Conservation (phyloP, 306 rosid species). For the Castanea crenata region DNA sequence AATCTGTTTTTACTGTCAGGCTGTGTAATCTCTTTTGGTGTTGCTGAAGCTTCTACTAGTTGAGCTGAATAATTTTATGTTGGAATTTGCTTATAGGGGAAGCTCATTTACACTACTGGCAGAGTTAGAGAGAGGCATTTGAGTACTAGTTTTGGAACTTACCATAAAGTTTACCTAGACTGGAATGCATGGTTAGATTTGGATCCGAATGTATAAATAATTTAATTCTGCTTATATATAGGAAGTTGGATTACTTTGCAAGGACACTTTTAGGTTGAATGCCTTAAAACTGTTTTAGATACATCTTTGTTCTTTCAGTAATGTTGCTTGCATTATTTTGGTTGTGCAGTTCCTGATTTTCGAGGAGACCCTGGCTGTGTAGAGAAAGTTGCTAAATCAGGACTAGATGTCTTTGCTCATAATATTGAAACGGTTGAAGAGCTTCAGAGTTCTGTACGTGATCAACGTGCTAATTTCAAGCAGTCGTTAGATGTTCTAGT, state of each 20-base stretch:
- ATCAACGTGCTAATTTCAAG: constrained; percentile 88
- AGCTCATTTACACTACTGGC: neutral
- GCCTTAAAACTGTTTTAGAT: neutral
- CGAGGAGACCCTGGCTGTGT: constrained; percentile 80
- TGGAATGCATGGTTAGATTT: neutral
- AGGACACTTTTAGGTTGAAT: neutral
- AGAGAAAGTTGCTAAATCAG: constrained; percentile 82
- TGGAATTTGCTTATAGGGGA: neutral
- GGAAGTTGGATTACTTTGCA: neutral
- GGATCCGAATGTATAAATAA: too few species aligned
- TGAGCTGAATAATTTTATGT: neutral
- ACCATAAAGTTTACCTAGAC: neutral
- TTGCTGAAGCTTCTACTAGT: neutral
- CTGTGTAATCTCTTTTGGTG: neutral
- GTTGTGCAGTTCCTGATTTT: constrained; percentile 83
- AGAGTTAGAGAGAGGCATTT: neutral
- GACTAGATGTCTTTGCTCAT: constrained; percentile 95
- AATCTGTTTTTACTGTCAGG: neutral
- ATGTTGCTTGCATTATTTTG: constrained; percentile 19
- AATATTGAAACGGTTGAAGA: constrained; percentile 98
- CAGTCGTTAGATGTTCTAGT: constrained; percentile 89
- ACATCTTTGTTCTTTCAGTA: constrained; percentile 12
- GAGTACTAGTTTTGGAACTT: neutral
- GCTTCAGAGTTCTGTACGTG: constrained; percentile 85
- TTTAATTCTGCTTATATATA: neutral